Conservation (phyloP, 129 eudicot species). For the Mikania micrantha region DNA sequence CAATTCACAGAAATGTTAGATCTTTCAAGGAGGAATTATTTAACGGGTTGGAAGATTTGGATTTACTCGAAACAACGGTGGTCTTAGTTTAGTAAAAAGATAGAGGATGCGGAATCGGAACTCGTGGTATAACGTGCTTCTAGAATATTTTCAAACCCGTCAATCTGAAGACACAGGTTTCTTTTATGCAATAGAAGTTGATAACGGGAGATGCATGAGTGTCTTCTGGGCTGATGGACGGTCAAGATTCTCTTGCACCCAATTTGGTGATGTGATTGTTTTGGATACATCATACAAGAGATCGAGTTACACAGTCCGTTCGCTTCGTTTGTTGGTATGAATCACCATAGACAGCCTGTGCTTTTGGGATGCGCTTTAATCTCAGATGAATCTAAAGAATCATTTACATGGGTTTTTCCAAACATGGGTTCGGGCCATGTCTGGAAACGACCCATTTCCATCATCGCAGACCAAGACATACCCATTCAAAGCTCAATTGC, state of each 20-base stretch:
- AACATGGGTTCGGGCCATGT: constrained; percentile 77
- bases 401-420: constrained; percentile 75
- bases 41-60: constrained; percentile 58
- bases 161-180: constrained; percentile 83
- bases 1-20: constrained; percentile 28
- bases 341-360: constrained; percentile 79
- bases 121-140: constrained; percentile 50
- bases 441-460: constrained; percentile 62
- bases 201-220: constrained; percentile 56
- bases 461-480: constrained; percentile 67
- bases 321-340: constrained; percentile 64
- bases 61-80: constrained; percentile 73
- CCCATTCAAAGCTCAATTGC: constrained; percentile 57
- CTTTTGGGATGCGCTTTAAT: constrained; percentile 83
- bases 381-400: constrained; percentile 71
- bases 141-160: constrained; percentile 61
- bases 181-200: constrained; percentile 59
- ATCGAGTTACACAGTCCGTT: constrained; percentile 45
- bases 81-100: constrained; percentile 53
- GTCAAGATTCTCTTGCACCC: constrained; percentile 65
- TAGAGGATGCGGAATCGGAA: constrained; percentile 47
- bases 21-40: constrained; percentile 53
- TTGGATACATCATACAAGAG: constrained; percentile 71
- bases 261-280: constrained; percentile 69
- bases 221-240: constrained; percentile 83